A percentile compares a stretch with the other conserved stretches of the same genome.
Conservation (phyloP, 1,139 yeast species). For the Yamadazyma atmosphaerica region DNA sequence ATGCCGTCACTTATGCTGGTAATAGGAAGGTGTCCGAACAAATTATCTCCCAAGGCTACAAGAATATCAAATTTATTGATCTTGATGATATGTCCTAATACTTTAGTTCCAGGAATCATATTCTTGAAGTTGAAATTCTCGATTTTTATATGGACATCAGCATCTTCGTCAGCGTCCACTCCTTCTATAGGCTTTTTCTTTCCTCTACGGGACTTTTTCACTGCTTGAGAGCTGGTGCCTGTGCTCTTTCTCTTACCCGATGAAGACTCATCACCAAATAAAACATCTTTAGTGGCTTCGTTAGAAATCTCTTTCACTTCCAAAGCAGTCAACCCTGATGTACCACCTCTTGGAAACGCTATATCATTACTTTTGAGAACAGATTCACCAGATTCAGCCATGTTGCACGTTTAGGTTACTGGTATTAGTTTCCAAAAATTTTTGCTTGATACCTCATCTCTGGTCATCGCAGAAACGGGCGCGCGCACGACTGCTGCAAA, state of each 20-base stretch:
- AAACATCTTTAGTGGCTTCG: conserved; percentile 86
- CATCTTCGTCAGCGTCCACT: conserved; percentile 22
- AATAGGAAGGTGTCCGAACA: conserved; percentile 78
- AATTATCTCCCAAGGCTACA: conserved; percentile 77
- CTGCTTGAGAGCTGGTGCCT: conserved; percentile 24
- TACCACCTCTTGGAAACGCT: conserved; percentile 96
- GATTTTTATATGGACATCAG: conserved; percentile 35
- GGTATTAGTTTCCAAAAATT: too few species aligned
- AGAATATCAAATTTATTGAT: conserved; percentile 65
- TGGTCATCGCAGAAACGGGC: not conserved
- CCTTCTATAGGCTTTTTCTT: conserved; percentile 25
- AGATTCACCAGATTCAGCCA: conserved; percentile 11
- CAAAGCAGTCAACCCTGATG: conserved; percentile 78
- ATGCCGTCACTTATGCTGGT: conserved; percentile 71
- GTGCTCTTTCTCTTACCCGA: conserved; percentile 29
- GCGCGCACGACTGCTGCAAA: too few species aligned
- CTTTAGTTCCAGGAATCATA: conserved; percentile 66
- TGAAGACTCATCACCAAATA: conserved; percentile 42
- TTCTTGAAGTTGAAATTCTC: conserved; percentile 64
- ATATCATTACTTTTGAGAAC: conserved; percentile 52
- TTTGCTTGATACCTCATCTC: too few species aligned
- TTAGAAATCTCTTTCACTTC: conserved; percentile 92
- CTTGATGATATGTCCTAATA: conserved; percentile 72
- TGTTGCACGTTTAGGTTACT: not conserved
- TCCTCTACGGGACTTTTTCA: conserved; percentile 36